Evolutionary conservation across 2,329 filamentous ascomycete genomes (phyloP).

Genomic region (Ceratocystis albifundus): DNA sequence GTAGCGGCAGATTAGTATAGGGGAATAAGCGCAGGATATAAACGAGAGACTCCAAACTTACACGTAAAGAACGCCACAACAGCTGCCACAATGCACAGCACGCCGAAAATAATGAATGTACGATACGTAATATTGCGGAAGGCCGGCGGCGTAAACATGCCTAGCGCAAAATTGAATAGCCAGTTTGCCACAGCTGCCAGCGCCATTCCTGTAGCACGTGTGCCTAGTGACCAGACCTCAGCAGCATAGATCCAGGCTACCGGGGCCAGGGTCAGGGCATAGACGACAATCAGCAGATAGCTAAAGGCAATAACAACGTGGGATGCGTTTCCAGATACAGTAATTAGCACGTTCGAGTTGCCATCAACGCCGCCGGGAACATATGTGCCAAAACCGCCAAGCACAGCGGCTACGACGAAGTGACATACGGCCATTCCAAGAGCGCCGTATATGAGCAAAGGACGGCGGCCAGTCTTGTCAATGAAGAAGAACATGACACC

Average conservation of each 20-base stretch:
- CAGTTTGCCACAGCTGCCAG: conserved; percentile 42
- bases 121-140: conserved; percentile 31
- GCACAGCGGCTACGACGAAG: conserved; percentile 43
- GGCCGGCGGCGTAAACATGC: conserved; percentile 32
- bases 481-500: conserved; percentile 37
- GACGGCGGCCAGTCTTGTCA: conserved; percentile 48
- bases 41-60: neutral
- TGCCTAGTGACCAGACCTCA: conserved; percentile 52
- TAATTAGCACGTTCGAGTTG: conserved; percentile 36
- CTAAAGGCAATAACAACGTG: conserved; percentile 54
- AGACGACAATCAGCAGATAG: conserved; percentile 52
- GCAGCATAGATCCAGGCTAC: conserved; percentile 55
- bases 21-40: neutral
- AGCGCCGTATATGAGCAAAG: conserved; percentile 53
- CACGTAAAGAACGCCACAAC: conserved; percentile 35
- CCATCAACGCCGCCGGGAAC: conserved; percentile 37
- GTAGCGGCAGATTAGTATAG: neutral
- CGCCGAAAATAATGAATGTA: conserved; percentile 33
- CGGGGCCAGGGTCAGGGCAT: conserved; percentile 51
- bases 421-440: conserved; percentile 54
- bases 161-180: conserved; percentile 34
- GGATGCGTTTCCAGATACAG: conserved; percentile 41
- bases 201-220: conserved; percentile 48
- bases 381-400: conserved; percentile 37
- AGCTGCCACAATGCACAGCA: conserved; percentile 35